Conservation (phyloP, 1,284 basidiomycete genomes). For the Ustilago cynodontis region DNA sequence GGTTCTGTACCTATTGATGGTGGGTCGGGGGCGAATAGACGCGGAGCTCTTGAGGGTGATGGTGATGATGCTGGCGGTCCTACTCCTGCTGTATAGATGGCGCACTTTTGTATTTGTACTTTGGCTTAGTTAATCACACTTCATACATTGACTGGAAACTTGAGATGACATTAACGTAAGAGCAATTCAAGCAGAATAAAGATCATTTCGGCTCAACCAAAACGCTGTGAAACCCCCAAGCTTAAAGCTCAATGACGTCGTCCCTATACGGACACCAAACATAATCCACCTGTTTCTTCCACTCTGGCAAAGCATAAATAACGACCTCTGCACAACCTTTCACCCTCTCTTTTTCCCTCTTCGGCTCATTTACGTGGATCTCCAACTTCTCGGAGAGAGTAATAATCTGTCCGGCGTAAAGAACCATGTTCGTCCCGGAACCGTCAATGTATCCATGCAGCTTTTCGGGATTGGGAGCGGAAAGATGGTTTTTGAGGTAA, state of each 20-base stretch:
- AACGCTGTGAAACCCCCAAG: background rate
- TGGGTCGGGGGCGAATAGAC: slow-evolving; percentile 9
- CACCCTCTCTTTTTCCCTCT: background rate
- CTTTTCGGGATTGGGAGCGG: background rate
- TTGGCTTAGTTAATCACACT: background rate
- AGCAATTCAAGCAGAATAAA: too few species aligned
- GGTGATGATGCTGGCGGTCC: slow-evolving; percentile 5
- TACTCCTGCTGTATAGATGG: slow-evolving; percentile 19
- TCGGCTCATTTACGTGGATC: slow-evolving; percentile 16
- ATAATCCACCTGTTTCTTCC: slow-evolving; percentile 4
- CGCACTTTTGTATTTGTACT: slow-evolving; percentile 16
- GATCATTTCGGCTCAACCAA: too few species aligned
- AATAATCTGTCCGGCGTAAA: slow-evolving; percentile 24
- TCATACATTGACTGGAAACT: background rate
- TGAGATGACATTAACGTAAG: background rate
- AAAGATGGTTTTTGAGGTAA: background rate
- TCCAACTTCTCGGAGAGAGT: slow-evolving; percentile 15
- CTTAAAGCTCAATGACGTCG: slow-evolving; percentile 20
- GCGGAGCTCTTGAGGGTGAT: slow-evolving; percentile 22
- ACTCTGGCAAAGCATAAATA: slow-evolving; percentile 13
- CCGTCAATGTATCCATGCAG: background rate
- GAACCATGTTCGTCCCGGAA: slow-evolving; percentile 11
- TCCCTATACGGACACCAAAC: slow-evolving; percentile 26
- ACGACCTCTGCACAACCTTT: slow-evolving; percentile 14
- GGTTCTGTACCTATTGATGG: slow-evolving; percentile 43